These are phyloP conservation scores for Sugiyamaella xylanicola DNA, from an alignment of 1,139 yeast genomes.

Conservation along the genomic window DNA sequence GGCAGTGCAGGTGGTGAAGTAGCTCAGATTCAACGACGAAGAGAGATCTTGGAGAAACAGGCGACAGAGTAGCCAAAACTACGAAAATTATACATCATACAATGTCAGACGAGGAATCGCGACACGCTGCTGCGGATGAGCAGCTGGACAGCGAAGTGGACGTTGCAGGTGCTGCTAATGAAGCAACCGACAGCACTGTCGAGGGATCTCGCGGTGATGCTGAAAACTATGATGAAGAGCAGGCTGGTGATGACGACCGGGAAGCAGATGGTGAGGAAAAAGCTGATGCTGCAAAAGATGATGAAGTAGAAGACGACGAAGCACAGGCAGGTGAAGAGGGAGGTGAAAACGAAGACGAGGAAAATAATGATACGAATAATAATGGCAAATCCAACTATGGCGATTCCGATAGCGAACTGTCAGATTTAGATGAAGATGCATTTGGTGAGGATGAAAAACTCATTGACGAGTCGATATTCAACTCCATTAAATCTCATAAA, in stretches of 20 bases:
- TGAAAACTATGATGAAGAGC: too few species aligned
- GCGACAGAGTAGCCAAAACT: slow-evolving; percentile 15
- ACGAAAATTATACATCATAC: too few species aligned
- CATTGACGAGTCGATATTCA: slow-evolving; percentile 47
- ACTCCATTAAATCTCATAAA: slow-evolving; percentile 43
- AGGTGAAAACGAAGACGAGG: slow-evolving; percentile 38
- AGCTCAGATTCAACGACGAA: not conserved
- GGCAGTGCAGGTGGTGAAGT: not conserved
- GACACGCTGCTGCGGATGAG: not conserved
- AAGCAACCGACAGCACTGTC: not conserved
- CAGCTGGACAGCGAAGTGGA: not conserved
- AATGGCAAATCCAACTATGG: not conserved
- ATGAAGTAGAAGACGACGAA: slow-evolving; percentile 33
- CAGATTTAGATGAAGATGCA: slow-evolving; percentile 46
- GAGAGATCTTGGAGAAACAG: too few species aligned
- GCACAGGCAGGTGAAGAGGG: slow-evolving; percentile 30
- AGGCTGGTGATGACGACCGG: not conserved
- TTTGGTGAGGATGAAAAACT: slow-evolving; percentile 32
- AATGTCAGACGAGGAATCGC: slow-evolving; percentile 21
- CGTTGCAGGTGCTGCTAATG: not conserved
- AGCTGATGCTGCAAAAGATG: slow-evolving; percentile 20
- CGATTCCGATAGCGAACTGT: slow-evolving; percentile 37
- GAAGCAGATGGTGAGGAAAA: not conserved
- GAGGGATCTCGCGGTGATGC: slow-evolving; percentile 18
- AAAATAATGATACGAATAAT: not conserved